phyloP scores from a whole-genome alignment of 1,139 yeast genomes.

The Blastobotrys ciferrii region DNA sequence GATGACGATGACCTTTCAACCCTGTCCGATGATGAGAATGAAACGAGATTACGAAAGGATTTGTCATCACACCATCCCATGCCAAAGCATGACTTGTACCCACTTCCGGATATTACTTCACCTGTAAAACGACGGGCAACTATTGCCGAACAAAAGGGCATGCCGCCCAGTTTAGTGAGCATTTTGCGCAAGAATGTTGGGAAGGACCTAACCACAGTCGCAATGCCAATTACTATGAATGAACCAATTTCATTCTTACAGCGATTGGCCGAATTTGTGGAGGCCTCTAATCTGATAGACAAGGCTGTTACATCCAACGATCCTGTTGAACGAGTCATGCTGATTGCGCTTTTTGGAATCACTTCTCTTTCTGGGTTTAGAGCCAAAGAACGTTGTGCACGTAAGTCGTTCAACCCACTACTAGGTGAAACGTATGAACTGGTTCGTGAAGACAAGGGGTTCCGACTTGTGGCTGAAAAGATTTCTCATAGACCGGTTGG shows the following conservation, averaged over 20 bases:
- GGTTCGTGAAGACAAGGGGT: constrained; percentile 73
- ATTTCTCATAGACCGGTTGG: constrained; percentile 81
- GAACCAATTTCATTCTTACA: constrained; percentile 87
- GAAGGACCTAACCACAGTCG: constrained; percentile 77
- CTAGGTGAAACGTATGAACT: constrained; percentile 85
- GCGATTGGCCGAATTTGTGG: constrained; percentile 73
- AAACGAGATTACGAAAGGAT: constrained; percentile 5
- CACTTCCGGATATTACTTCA: constrained; percentile 12
- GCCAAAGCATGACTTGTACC: constrained; percentile 12
- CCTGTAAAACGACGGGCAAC: constrained; percentile 57
- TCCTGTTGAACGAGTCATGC: constrained; percentile 54
- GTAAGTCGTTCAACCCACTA: constrained; percentile 92
- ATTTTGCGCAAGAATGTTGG: constrained; percentile 88
- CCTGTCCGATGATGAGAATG: constrained; percentile 17
- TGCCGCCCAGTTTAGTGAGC: constrained; percentile 78
- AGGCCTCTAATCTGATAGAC: constrained; percentile 66
- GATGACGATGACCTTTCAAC: constrained; percentile 25
- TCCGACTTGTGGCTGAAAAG: constrained; percentile 71
- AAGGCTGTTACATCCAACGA: constrained; percentile 49
- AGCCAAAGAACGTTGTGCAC: constrained; percentile 66
- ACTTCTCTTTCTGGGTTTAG: constrained; percentile 69
- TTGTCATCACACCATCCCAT: constrained; percentile 10
- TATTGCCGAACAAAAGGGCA: constrained; percentile 11
- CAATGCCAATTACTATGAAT: constrained; percentile 93
- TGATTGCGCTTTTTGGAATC: constrained; percentile 82